These are phyloP conservation scores for Closterium sp. DNA, from an alignment of 139 green algal genomes.

Conservation along the genomic window DNA sequence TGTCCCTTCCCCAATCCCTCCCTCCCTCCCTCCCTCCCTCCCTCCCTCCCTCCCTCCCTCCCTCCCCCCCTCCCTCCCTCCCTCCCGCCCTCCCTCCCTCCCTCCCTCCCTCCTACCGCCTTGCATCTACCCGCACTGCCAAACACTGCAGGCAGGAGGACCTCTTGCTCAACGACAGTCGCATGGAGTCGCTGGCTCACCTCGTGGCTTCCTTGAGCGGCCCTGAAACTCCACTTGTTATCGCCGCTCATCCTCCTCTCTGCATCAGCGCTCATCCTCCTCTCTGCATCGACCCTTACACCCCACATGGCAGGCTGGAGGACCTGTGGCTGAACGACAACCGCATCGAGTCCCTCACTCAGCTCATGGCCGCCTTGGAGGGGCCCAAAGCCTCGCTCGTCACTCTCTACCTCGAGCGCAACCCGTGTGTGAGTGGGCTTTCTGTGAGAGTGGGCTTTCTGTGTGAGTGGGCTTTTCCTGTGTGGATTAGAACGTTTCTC, in stretches of 20 bases:
- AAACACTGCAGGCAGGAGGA: slow-evolving; percentile 63
- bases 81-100: not conserved
- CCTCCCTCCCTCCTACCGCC: not conserved
- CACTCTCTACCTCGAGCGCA: slow-evolving; percentile 80
- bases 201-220: slow-evolving; percentile 63
- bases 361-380: slow-evolving; percentile 59
- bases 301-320: too few relatives aligned
- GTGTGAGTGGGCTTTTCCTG: not conserved
- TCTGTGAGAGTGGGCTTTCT: not conserved
- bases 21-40: too few relatives aligned
- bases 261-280: too few relatives aligned
- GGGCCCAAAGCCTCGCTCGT: not conserved
- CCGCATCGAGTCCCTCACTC: slow-evolving; percentile 60
- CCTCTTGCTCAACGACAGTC: slow-evolving; percentile 94
- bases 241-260: too few relatives aligned
- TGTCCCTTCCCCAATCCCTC: too few relatives aligned
- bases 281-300: too few relatives aligned
- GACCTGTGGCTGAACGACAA: slow-evolving; percentile 98
- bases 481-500: too few relatives aligned
- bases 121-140: not conserved
- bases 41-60: too few relatives aligned
- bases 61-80: too few relatives aligned
- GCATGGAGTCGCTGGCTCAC: slow-evolving; percentile 60
- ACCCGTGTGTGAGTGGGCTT: slow-evolving; percentile 58
- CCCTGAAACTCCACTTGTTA: too few relatives aligned